These are phyloP conservation scores for Pestalotiopsis sp. DNA, from an alignment of 2,329 filamentous ascomycete species.

Conservation along the genomic window DNA sequence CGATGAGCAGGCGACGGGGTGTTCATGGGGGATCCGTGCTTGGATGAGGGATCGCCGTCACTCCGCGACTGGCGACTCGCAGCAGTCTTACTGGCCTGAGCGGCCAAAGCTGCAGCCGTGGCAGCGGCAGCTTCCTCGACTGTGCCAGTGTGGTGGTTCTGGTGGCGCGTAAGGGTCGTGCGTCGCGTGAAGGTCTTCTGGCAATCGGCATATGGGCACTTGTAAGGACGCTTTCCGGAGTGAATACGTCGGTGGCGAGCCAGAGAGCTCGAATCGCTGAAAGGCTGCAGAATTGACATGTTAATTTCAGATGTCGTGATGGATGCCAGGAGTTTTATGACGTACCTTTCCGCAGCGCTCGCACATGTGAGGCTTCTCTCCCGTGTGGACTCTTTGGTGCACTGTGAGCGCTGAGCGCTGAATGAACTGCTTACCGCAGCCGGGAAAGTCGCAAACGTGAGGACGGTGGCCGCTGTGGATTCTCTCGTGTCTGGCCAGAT, in stretches of 20 bases:
- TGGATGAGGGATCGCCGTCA: constrained; percentile 72
- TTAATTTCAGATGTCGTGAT: constrained; percentile 18
- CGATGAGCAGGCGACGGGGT: constrained; percentile 85
- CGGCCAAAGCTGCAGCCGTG: constrained; percentile 81
- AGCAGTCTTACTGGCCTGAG: constrained; percentile 28
- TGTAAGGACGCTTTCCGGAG: constrained; percentile 93
- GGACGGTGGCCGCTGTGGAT: constrained; percentile 92
- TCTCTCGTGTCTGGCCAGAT: constrained; percentile 92
- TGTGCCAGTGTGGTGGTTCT: constrained; percentile 93
- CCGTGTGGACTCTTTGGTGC: constrained; percentile 92
- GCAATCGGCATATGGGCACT: constrained; percentile 95
- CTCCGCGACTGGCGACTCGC: constrained; percentile 56
- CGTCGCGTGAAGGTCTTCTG: constrained; percentile 98
- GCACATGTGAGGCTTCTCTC: constrained; percentile 98
- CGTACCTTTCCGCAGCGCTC: constrained; percentile 93
- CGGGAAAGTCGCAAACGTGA: constrained; percentile 86
- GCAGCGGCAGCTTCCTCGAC: constrained; percentile 91
- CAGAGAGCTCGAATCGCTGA: constrained; percentile 93
- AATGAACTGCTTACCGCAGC: constrained; percentile 95
- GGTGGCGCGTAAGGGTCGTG: constrained; percentile 91
- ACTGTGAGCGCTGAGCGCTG: constrained; percentile 95
- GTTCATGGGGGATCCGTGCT: constrained; percentile 72
- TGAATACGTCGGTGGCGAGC: constrained; percentile 94
- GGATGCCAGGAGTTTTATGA: background rate
- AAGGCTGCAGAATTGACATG: constrained; percentile 63